Evolutionary conservation across 169 alveolate genomes (phyloP).

Genomic region (Condylostoma magnum): DNA sequence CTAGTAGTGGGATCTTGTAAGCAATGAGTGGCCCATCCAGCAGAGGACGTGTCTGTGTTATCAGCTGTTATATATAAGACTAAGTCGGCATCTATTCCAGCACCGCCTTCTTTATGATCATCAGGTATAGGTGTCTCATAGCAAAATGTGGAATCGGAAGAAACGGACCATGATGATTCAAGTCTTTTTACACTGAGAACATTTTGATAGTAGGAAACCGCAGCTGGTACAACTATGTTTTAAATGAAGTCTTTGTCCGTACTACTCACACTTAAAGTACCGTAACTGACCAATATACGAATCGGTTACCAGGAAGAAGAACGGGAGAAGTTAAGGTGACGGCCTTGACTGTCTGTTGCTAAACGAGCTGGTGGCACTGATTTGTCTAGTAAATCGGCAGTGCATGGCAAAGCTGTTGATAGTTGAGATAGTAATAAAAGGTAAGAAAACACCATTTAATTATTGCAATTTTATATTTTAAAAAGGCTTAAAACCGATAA

Average conservation of each 20-base stretch:
- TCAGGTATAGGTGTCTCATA: background rate
- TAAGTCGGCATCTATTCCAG: constrained; percentile 15
- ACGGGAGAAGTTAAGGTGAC: no score
- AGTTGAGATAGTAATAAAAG: no score
- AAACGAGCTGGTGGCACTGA: no score
- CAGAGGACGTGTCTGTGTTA: background rate
- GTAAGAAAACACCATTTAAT: no score
- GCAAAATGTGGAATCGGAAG: background rate
- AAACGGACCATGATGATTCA: background rate
- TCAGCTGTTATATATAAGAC: constrained; percentile 4
- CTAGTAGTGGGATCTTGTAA: background rate
- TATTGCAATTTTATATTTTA: no score
- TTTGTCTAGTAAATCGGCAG: no score
- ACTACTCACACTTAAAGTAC: no score
- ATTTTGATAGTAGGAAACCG: background rate
- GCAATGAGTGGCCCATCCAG: constrained; percentile 10
- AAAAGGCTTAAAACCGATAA: no score
- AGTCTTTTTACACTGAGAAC: background rate
- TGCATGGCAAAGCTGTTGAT: no score
- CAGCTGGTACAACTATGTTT: background rate
- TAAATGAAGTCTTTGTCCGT: background rate
- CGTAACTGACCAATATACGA: no score
- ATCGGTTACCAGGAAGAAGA: no score
- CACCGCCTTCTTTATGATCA: background rate
- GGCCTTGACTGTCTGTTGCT: no score